Evolutionary conservation across 208 protist species (phyloP), one percentile per base, ranked within the genome.

Genomic region (Zelonia costaricensis): DNA sequence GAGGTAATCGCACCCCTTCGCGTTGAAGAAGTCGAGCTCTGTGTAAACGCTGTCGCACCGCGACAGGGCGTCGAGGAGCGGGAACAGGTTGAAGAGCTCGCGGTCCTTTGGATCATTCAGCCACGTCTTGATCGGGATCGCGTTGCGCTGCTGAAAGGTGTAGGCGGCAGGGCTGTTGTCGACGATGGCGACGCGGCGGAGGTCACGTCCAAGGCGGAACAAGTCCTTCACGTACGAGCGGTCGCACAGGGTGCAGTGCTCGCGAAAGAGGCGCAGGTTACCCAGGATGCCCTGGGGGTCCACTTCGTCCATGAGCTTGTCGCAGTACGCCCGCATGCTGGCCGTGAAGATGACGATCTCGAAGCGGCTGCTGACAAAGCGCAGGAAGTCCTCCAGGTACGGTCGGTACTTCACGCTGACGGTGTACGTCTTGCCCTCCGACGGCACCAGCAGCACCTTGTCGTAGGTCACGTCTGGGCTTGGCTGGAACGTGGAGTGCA

Each of bases 131-230:
- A 88, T 87, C 0, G 83, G 81, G 35, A 93, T 82, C 6, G 69
- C 76, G 55, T 93, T 93, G 13, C 82, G 73, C 31, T 76, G 84
- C 69, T 90, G 83, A 59, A 88, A 91, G 15, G 84, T 49, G 64
- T 88, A 91, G 3, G 80, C 67, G 5, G 63, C 62, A 2, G 79
- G 82, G 47, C 71, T 86, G 61, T 93, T 91, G 74, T 93, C 84
- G 9, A 93, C 43, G 39, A 89, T 78, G 35, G 53, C 72, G 20
- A 85, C 64, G 2, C 54, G 46, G 4, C 65, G 43, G n/a, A 92
- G 62, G 35, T 74, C 63, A 3, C 82, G 65, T 5, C 82, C 84
- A 3, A 92, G 59, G 15, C 65, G 54, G 33, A 61, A 72, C 1
- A 93, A 58, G 46, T 93, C 80, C 39, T 89, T 92, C 16, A 94